Evolutionary conservation across 495 filamentous ascomycete genomes (phyloP), one percentile per base, ranked within the genome.

Genomic region (Talaromyces borbonicus): DNA sequence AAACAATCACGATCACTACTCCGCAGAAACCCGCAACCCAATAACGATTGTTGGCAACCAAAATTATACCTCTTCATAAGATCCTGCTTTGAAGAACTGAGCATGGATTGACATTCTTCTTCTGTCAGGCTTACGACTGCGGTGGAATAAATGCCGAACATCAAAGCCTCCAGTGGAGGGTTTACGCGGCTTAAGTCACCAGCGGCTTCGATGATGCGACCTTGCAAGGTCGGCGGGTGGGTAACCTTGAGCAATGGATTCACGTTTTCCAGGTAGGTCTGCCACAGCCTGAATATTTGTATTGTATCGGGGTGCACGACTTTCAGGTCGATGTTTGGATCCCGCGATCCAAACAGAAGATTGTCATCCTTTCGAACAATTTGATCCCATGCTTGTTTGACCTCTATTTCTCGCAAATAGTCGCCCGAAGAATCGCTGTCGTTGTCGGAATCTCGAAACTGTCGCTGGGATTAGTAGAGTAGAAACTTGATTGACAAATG

Each of bases 281-380:
- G 81, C 83, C 83, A 87, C 8, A 88, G 58, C 39, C 71, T 66
- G 52, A 87, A 79, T 20, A 87, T 80, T 46, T 87, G 81, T 41
- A 85, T 69, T 7, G 78, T 67, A 11, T 59, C 56, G 0, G 74
- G 75, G 49, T 77, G 75, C 1, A 74, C 35, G 3, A 59, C 59
- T 8, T 67, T 66, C 14, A 83, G 61, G 32, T 75, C 61, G 25
- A 72, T 52, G 12, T 19, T 35, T 8, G 55, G 53, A 16, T 55
- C 58, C 4, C 54, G 58, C 2, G 68, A 61, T 43, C 75, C 69
- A 52, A 79, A 72, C 1, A 81, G 58, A 38, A 79, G 60, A 39
- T 67, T 54, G 46, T 77, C 63, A 41, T 61, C 57, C 16, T 54
- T 56, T 18, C 54, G 49, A 46, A 48, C 62, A 6, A 52, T 18